Base-by-base conservation (phyloP, 805 yeast genomes). In the Cyberlindnera subsufficiens region DNA sequence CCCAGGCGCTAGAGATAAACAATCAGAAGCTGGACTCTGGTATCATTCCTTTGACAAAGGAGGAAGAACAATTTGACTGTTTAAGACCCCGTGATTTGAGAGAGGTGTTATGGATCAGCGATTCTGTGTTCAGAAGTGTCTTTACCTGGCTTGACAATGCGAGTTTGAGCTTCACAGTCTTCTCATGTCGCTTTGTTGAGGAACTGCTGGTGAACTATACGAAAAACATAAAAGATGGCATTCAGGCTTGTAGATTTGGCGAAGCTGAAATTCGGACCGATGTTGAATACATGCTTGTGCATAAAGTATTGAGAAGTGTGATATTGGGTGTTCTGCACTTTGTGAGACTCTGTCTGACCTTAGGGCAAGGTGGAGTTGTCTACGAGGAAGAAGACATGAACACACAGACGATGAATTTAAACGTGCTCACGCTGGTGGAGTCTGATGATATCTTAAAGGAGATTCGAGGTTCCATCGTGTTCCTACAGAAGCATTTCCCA, bases 1-100 rank as follows among this genome's bases (percentile, higher is more conserved):
- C 96, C 1, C 81, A 90, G 51, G 96, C 98, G 0, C 66, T 88
- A 46, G 98, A 90, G 60, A 73, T 82, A 13, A 71, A 79, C 43
- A 87, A 87, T 57, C 67, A 71, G 10, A 77, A 75, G 48, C 69
- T 91, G 53, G 99, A 91, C 59, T 79, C 96, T 0, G 88, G 91
- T 2, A 54, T 85, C 42, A 71, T 86, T n/a, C 54, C 62, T 25
- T 60, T 78, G 43, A 50, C 68, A 0, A 50, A 54, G 1, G 73
- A 64, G 3, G 86, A 80, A 30, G 45, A 68, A 5, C 45, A 55
- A 0, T 81, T 77, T 53, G 77, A 76, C 50, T 61, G 77, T 17
- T 54, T 66, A 2, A 37, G 44, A 5, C 66, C 71, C 6, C 65
- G 63, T 30, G 50, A 66, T 3, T 56, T 67, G 11, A 65, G 61